A percentile compares a stretch with the other conserved stretches of the same genome.
These are phyloP conservation scores for Brassica cretica DNA, from an alignment of 345 rosid species.

Conservation along the genomic window DNA sequence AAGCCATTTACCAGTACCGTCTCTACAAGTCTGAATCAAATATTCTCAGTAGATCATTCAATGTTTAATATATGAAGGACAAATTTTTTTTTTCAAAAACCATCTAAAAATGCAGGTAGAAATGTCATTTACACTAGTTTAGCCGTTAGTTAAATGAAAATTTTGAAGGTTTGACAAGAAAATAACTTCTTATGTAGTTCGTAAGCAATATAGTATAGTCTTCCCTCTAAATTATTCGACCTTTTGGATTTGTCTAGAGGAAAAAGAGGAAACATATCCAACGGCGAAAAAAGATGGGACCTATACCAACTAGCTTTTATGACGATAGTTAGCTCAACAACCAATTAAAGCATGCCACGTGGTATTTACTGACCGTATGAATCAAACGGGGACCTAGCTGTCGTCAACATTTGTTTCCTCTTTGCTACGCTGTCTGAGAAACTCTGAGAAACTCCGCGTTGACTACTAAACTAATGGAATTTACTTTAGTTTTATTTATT, in stretches of 20 bases:
- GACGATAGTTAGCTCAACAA: constrained; percentile 3
- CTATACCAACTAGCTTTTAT: constrained; percentile 4
- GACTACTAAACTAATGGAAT: background rate
- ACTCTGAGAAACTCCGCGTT: background rate
- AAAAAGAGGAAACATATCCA: constrained; percentile 10
- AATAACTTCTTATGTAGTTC: too few relatives aligned
- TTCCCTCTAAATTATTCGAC: background rate
- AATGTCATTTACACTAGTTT: background rate
- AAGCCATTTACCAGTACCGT: background rate
- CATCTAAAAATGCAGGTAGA: background rate
- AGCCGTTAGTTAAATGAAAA: background rate
- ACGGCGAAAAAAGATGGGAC: constrained; percentile 11
- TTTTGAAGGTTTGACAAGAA: background rate
- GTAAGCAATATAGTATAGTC: background rate
- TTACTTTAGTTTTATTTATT: background rate
- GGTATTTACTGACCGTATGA: background rate
- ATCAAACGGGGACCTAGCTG: constrained; percentile 20
- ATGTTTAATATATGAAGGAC: too few relatives aligned
- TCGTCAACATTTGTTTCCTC: background rate
- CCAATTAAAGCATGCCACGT: constrained; percentile 2
- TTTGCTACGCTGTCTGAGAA: constrained; percentile 28
- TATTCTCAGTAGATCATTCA: too few relatives aligned
- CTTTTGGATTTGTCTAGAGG: constrained; percentile 4
- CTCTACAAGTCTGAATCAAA: too few relatives aligned
- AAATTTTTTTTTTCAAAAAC: too few relatives aligned